These are phyloP conservation scores for Flaveria trinervia DNA, from an alignment of 129 eudicot genomes.

Conservation along the genomic window DNA sequence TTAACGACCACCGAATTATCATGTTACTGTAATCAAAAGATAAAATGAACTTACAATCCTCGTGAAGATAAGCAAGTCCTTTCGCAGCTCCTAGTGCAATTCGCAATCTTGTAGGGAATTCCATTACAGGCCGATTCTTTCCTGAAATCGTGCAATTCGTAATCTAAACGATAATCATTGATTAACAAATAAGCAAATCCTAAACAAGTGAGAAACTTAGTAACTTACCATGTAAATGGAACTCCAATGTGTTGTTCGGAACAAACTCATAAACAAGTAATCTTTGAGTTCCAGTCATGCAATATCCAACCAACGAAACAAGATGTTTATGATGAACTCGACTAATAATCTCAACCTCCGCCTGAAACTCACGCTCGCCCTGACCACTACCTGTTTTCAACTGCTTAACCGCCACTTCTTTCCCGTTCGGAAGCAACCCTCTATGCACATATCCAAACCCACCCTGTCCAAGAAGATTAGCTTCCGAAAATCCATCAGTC, in stretches of 20 bases:
- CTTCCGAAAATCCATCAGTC: slow-evolving; percentile 76
- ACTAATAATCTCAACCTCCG: slow-evolving; percentile 96
- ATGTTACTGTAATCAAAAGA: background rate
- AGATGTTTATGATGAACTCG: slow-evolving; percentile 99
- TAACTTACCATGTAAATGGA: slow-evolving; percentile 85
- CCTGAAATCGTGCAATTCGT: slow-evolving; percentile 58
- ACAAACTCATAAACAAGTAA: slow-evolving; percentile 95
- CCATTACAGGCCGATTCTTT: slow-evolving; percentile 80
- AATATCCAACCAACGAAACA: slow-evolving; percentile 94
- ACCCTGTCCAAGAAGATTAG: slow-evolving; percentile 93
- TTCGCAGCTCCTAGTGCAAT: slow-evolving; percentile 94
- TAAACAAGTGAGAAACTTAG: slow-evolving; percentile 24
- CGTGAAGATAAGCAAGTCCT: slow-evolving; percentile 91
- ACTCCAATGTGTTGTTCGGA: slow-evolving; percentile 88
- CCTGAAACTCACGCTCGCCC: slow-evolving; percentile 96
- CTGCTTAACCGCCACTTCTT: slow-evolving; percentile 92
- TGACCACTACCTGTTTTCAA: slow-evolving; percentile 93
- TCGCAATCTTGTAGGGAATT: slow-evolving; percentile 72
- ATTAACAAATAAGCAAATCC: background rate
- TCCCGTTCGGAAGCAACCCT: slow-evolving; percentile 95
- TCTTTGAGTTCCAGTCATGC: slow-evolving; percentile 79
- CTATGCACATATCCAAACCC: slow-evolving; percentile 94
- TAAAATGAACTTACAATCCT: slow-evolving; percentile 67
- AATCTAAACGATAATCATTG: background rate
- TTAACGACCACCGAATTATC: background rate